Base-by-base conservation (phyloP, 768 basidiomycete genomes). In the Filobasidium wieringae region DNA sequence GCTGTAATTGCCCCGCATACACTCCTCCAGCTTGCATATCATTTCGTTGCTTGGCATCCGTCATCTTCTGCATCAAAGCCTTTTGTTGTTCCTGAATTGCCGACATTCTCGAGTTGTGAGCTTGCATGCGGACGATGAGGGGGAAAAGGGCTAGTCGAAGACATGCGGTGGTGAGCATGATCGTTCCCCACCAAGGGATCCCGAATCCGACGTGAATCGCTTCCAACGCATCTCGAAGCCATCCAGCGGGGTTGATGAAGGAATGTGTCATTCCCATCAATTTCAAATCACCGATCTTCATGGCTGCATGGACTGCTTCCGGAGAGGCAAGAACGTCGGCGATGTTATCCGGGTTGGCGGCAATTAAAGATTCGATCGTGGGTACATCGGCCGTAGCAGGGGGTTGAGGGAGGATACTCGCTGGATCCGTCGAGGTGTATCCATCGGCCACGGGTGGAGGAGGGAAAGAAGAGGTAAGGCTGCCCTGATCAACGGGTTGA, bases 101-200 rank as follows among this genome's bases (percentile, higher is more conserved):
- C 3, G 80, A 78, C 59, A 90, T 75, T 15, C 79, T 78, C 1
- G 83, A 80, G 82, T 89, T 80, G 82, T 83, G 61, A 84, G 89
- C 70, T 72, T 81, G 4, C 74, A 73, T 17, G 75, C 82, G 12
- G 78, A 82, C 63, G 83, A 87, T 64, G 56, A 65, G 65, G 53
- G 63, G 69, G 53, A 64, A 63, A 22, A 64, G 57, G 49, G 59
- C 68, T 29, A 64, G 76, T 83, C 63, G 82, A 47, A 72, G 62
- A 27, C 54, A 60, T 15, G 69, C 57, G 11, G 70, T 68, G 19
- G 70, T 56, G 14, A 65, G 59, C 24, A 66, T 65, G 56, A 73
- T 73, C 19, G 72, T 67, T 4, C 61, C 69, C 72, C 70, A 71
- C 72, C 72, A 73, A 51, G 72, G 72, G n/a, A 71, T 43, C 7